These are phyloP conservation scores for Pistacia atlantica DNA, from an alignment of 345 rosid genomes.

Conservation along the genomic window DNA sequence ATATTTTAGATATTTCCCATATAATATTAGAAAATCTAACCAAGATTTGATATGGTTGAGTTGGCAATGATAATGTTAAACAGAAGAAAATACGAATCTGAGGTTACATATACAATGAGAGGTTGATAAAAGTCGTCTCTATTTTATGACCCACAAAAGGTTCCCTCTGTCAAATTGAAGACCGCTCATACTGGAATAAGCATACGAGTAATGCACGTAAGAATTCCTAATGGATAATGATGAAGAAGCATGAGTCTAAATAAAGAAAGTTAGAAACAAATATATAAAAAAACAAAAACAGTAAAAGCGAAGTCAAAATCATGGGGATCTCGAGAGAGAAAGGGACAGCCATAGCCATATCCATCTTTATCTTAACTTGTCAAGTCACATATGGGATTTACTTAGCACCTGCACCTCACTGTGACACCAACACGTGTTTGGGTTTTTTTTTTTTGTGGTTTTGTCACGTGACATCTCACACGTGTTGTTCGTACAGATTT, in stretches of 20 bases:
- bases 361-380: not conserved
- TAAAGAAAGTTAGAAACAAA: not conserved
- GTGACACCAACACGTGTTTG: slow-evolving; percentile 30
- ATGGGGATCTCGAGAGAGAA: slow-evolving; percentile 23
- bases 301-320: slow-evolving; percentile 20
- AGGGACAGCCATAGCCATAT: not conserved
- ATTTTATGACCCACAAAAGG: no score
- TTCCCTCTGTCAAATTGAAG: no score
- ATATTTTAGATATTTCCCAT: no score
- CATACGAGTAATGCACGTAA: not conserved
- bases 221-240: slow-evolving; percentile 14
- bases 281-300: not conserved
- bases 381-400: slow-evolving; percentile 7
- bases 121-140: no score
- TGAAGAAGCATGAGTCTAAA: not conserved
- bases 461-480: slow-evolving; percentile 29
- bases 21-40: no score
- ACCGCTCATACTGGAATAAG: no score
- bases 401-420: slow-evolving; percentile 14
- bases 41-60: no score
- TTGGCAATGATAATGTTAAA: no score
- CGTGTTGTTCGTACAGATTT: slow-evolving; percentile 19
- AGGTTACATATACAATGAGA: no score
- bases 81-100: no score
- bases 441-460: not conserved